Evolutionary conservation across 2,329 filamentous ascomycete species (phyloP).

Genomic region (Sporothrix inflata): DNA sequence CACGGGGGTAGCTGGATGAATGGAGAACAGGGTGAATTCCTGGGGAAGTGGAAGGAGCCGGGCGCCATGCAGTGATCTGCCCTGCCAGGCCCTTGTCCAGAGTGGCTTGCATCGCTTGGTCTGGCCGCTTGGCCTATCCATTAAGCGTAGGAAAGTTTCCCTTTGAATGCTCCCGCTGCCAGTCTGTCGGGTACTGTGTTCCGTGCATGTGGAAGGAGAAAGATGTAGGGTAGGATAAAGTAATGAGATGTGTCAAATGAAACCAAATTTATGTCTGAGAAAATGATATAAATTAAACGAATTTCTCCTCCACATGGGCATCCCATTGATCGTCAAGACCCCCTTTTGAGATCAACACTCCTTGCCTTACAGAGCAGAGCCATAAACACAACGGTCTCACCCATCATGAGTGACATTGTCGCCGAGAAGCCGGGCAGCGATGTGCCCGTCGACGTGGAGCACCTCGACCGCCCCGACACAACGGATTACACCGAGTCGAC

Average conservation of each 20-base stretch:
- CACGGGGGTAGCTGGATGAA: not conserved
- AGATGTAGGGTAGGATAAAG: not conserved
- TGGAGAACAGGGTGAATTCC: not conserved
- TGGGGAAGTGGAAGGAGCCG: not conserved
- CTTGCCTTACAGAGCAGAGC: too few relatives aligned
- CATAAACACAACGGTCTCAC: too few relatives aligned
- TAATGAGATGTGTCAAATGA: too few relatives aligned
- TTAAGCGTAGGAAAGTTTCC: not conserved
- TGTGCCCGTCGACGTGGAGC: not conserved
- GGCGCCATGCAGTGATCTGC: not conserved
- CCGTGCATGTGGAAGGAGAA: not conserved
- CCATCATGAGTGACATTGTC: conserved; percentile 9
- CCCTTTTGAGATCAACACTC: not conserved
- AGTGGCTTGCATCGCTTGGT: not conserved
- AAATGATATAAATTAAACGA: not conserved
- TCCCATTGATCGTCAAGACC: not conserved
- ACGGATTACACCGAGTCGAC: conserved; percentile 14
- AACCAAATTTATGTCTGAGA: too few relatives aligned
- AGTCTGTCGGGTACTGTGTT: not conserved
- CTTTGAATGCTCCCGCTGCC: not conserved
- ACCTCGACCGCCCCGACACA: not conserved
- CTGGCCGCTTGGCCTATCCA: not conserved
- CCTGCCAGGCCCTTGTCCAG: not conserved
- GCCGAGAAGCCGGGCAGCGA: conserved; percentile 8
- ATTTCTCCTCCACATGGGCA: not conserved